phyloP scores from a whole-genome alignment of 2,329 filamentous ascomycete genomes.

The Emydomyces testavorans region DNA sequence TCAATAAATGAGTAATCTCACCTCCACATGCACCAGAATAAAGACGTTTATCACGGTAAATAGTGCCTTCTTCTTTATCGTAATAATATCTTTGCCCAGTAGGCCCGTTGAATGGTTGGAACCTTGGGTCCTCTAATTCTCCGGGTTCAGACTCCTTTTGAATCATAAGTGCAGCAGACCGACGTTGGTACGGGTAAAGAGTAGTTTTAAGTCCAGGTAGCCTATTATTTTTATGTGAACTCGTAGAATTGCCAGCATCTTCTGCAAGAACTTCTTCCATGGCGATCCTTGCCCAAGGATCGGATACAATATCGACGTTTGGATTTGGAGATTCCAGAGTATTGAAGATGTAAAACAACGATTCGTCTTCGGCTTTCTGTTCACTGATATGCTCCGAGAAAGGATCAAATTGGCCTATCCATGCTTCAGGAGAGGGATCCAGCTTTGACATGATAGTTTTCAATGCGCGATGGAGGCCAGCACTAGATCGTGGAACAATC shows the following conservation, averaged over 20 bases:
- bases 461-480: slow-evolving; percentile 27
- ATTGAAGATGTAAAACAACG: slow-evolving; percentile 42
- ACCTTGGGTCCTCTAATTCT: slow-evolving; percentile 59
- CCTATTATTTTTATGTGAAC: no score
- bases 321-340: slow-evolving; percentile 35
- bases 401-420: slow-evolving; percentile 25
- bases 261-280: slow-evolving; percentile 29
- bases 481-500: slow-evolving; percentile 26
- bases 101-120: slow-evolving; percentile 51
- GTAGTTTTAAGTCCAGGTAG: slow-evolving; percentile 41
- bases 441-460: slow-evolving; percentile 32
- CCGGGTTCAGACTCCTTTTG: slow-evolving; percentile 61
- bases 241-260: slow-evolving; percentile 8
- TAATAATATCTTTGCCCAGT: slow-evolving; percentile 56
- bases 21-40: slow-evolving; percentile 69
- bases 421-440: slow-evolving; percentile 31
- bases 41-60: slow-evolving; percentile 54
- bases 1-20: slow-evolving; percentile 22
- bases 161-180: slow-evolving; percentile 72
- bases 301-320: slow-evolving; percentile 22
- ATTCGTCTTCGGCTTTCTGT: slow-evolving; percentile 29
- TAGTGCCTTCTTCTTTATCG: slow-evolving; percentile 51
- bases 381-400: slow-evolving; percentile 9
- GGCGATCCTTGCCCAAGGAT: slow-evolving; percentile 26
- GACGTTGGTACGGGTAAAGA: slow-evolving; percentile 67